phyloP scores from a whole-genome alignment of 164 flowering plant species.

The Chimonanthus salicifolius region DNA sequence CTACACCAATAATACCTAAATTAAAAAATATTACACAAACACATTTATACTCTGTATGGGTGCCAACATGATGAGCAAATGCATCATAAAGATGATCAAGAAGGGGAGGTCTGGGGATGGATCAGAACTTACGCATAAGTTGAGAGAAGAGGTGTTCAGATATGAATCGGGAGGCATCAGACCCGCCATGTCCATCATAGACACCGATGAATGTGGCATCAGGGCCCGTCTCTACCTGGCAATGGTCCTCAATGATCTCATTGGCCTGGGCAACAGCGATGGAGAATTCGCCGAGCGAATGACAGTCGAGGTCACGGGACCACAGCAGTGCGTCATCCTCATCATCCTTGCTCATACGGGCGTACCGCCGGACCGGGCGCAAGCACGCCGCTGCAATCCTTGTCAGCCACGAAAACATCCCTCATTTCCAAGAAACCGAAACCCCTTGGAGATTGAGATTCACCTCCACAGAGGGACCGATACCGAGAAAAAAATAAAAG shows the following conservation, averaged over 20 bases:
- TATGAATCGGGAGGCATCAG: slow-evolving; percentile 60
- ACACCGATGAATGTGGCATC: slow-evolving; percentile 64
- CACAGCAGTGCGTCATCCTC: slow-evolving; percentile 47
- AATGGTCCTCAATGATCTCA: slow-evolving; percentile 62
- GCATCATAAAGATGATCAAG: no score
- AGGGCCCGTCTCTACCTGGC: slow-evolving; percentile 63
- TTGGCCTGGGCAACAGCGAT: slow-evolving; percentile 74
- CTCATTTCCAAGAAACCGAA: slow-evolving; percentile 49
- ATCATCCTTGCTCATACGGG: slow-evolving; percentile 69
- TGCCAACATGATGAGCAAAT: neutral
- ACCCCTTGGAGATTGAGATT: neutral
- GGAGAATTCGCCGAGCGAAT: slow-evolving; percentile 64
- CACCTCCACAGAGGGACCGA: neutral
- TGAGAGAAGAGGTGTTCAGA: slow-evolving; percentile 48
- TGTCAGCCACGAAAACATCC: slow-evolving; percentile 72
- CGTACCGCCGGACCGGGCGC: slow-evolving; percentile 56
- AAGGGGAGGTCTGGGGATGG: neutral
- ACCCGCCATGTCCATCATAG: slow-evolving; percentile 89
- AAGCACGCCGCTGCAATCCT: slow-evolving; percentile 42
- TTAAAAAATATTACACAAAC: neutral
- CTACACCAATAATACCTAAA: neutral
- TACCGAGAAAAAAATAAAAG: neutral
- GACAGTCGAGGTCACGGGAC: slow-evolving; percentile 55
- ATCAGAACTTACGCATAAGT: slow-evolving; percentile 42
- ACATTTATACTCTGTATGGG: neutral